Conservation (phyloP, 768 basidiomycete genomes). For the Crucibulum laeve region DNA sequence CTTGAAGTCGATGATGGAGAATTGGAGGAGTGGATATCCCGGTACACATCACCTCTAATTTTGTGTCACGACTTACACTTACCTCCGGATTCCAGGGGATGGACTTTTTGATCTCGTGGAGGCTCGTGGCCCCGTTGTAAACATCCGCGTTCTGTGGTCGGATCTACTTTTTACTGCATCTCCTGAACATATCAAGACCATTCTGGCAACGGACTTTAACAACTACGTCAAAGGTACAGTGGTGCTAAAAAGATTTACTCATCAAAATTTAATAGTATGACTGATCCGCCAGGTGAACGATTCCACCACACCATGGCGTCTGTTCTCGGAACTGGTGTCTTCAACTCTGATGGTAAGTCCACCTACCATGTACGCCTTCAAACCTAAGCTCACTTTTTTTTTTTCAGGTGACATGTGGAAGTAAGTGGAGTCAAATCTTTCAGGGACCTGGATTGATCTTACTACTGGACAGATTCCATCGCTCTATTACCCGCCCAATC, state of each 20-base stretch:
- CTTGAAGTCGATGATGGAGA: constrained; percentile 26
- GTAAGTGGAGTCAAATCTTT: constrained; percentile 11
- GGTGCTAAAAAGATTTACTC: constrained; percentile 1
- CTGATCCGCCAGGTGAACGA: constrained; percentile 27
- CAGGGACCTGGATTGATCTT: not conserved
- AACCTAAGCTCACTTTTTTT: not conserved
- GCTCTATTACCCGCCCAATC: constrained; percentile 62
- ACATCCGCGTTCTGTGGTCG: constrained; percentile 40
- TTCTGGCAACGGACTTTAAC: constrained; percentile 52
- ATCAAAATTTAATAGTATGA: not conserved
- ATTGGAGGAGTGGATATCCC: constrained; percentile 42
- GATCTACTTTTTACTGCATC: constrained; percentile 42
- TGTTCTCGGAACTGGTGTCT: constrained; percentile 61
- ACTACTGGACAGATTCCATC: constrained; percentile 41
- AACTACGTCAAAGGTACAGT: constrained; percentile 54
- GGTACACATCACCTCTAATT: constrained; percentile 23
- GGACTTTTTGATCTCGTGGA: constrained; percentile 29
- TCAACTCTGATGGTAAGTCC: constrained; percentile 58
- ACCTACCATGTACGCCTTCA: not conserved
- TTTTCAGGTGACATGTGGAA: constrained; percentile 32
- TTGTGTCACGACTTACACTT: too few species aligned
- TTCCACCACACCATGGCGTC: constrained; percentile 39
- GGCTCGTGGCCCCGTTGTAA: constrained; percentile 36
- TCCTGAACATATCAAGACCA: constrained; percentile 54
- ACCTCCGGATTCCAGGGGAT: constrained; percentile 31